phyloP scores from a whole-genome alignment of 2,329 filamentous ascomycete genomes.

The Aspergillus ochraceoroseus region DNA sequence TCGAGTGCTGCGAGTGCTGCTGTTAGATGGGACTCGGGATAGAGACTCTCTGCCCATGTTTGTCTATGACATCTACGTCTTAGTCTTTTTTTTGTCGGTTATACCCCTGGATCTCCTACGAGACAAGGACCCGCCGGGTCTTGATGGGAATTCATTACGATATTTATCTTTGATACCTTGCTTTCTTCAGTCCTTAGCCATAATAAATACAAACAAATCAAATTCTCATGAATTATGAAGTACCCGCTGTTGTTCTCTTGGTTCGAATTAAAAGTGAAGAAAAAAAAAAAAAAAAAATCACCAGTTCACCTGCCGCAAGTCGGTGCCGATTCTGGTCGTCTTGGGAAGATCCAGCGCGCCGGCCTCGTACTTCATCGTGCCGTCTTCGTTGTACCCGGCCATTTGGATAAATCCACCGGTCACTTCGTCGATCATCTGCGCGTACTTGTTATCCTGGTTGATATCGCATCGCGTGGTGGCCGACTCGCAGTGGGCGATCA shows the following conservation, averaged over 20 bases:
- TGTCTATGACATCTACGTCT: not conserved
- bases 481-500: slow-evolving; percentile 43
- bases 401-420: slow-evolving; percentile 38
- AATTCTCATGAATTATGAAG: too few species aligned
- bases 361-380: slow-evolving; percentile 33
- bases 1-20: slow-evolving; percentile 28
- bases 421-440: slow-evolving; percentile 36
- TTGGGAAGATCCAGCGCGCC: slow-evolving; percentile 19
- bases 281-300: not conserved
- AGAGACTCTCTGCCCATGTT: too few species aligned
- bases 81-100: not conserved
- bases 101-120: too few species aligned
- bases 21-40: slow-evolving; percentile 17
- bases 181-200: too few species aligned
- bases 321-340: slow-evolving; percentile 13
- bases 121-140: too few species aligned
- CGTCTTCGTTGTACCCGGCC: slow-evolving; percentile 31
- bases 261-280: too few species aligned
- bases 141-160: too few species aligned
- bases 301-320: slow-evolving; percentile 1
- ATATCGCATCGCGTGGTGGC: slow-evolving; percentile 35
- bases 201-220: not conserved
- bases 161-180: not conserved
- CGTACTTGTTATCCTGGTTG: slow-evolving; percentile 27
- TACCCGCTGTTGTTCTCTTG: too few species aligned